Base-by-base conservation (phyloP, 2,329 filamentous ascomycete genomes). In the Phaeosphaeriaceae sp. region DNA sequence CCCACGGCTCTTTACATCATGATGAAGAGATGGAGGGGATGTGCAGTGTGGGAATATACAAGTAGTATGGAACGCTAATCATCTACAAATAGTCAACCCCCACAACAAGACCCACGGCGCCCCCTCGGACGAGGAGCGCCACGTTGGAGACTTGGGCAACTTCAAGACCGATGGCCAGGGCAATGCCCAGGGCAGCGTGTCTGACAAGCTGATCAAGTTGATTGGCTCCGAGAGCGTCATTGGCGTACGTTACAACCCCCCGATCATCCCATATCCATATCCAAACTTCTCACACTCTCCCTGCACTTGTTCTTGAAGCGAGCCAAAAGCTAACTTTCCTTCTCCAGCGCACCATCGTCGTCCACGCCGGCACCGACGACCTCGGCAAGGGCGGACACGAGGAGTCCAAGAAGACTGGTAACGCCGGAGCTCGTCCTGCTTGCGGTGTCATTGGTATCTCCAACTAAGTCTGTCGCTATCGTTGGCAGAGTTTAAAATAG, bases 391-490 rank as follows among this genome's bases (percentile, higher is more conserved):
- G 93, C 75, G 91, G 83, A 71, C 89, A 91, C 83, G 92, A 94
- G 83, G 93, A 98, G 85, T 97, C 92, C 76, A 92, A 96, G 86
- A 97, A 96, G 90, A 99, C 95, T 67, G 95, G 95, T 70, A 99
- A 98, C 80, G 95, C 95, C 78, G 95, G 95, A 74, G 80, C 84
- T 72, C 92, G 95, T 78, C 95, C 95, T 78, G 95, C 95, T 79
- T 99, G 95, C 83, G 95, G 95, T 84, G 93, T 96, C 78, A 96
- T 96, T 79, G 92, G 92, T 71, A 95, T 96, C 83, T 88, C 91
- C 24, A 44, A 48, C 31, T 55, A 55, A 46, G 21, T 49, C 11
- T 21, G n/a, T 24, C 17, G 21, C 31, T 17, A 3, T 13, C 7
- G 31, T 3, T 19, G n/a, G n/a, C n/a, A n/a, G n/a, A n/a, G n/a